Conservation (phyloP, 345 rosid genomes). For the Populus davidiana region DNA sequence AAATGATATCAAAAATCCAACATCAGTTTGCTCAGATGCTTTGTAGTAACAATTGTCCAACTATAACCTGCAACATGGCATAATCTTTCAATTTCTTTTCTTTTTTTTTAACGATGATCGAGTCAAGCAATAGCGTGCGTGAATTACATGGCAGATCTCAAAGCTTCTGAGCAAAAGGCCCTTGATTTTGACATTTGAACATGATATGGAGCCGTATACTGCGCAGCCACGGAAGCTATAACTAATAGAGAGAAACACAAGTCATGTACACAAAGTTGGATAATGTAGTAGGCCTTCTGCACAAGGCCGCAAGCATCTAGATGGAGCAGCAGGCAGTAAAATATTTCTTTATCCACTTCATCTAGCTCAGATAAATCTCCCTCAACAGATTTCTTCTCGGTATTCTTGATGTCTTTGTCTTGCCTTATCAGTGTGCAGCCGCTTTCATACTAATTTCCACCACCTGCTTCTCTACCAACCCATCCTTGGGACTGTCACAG, state of each 20-base stretch:
- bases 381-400: constrained; percentile 13
- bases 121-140: constrained; percentile 1
- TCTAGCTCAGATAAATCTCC: background rate
- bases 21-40: background rate
- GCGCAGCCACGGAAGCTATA: background rate
- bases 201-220: background rate
- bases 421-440: constrained; percentile 10
- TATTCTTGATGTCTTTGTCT: constrained; percentile 25
- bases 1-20: background rate
- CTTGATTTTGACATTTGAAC: constrained; percentile 7
- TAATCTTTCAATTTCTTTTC: background rate
- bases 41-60: constrained; percentile 4
- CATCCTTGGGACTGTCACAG: constrained; percentile 14
- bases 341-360: constrained; percentile 11
- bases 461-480: constrained; percentile 16
- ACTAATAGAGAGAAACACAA: background rate
- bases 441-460: constrained; percentile 7
- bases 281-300: background rate
- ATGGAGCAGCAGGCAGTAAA: constrained; percentile 12
- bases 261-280: constrained; percentile 3
- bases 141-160: constrained; percentile 3
- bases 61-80: background rate
- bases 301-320: constrained; percentile 5
- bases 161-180: background rate
- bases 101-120: background rate